Evolutionary conservation across 1,284 basidiomycete species (phyloP).

Genomic region (Irpex sp.): DNA sequence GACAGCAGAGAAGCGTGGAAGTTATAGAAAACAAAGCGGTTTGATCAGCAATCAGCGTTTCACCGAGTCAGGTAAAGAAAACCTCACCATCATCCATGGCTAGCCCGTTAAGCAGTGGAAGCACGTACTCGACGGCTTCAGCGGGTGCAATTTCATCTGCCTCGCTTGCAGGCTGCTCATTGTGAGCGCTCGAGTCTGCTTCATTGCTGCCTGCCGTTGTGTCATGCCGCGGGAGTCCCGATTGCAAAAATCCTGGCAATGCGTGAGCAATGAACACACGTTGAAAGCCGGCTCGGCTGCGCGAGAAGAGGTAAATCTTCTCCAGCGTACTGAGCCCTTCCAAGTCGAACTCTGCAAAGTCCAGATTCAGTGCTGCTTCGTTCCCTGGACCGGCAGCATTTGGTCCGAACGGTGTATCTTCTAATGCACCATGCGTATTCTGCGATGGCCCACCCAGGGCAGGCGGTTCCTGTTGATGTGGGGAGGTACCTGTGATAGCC

Average conservation of each 20-base stretch:
- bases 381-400: constrained; percentile 7
- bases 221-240: background rate
- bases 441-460: background rate
- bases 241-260: constrained; percentile 42
- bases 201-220: background rate
- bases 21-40: background rate
- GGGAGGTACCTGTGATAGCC: constrained; percentile 7
- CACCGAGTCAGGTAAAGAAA: constrained; percentile 11
- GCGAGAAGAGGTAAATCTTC: constrained; percentile 91
- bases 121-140: constrained; percentile 92
- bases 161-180: constrained; percentile 36
- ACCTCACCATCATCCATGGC: constrained; percentile 81
- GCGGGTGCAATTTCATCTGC: constrained; percentile 76
- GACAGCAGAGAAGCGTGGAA: constrained; percentile 1
- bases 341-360: constrained; percentile 50
- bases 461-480: constrained; percentile 8
- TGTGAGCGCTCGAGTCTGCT: constrained; percentile 12
- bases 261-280: constrained; percentile 82
- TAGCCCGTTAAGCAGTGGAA: constrained; percentile 84
- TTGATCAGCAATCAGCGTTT: background rate
- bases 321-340: constrained; percentile 84
- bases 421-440: background rate
- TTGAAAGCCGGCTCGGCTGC: constrained; percentile 84
- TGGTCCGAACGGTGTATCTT: constrained; percentile 5
- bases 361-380: constrained; percentile 22